phyloP scores from a whole-genome alignment of 768 basidiomycete species.

The Pulveroboletus sp. region DNA sequence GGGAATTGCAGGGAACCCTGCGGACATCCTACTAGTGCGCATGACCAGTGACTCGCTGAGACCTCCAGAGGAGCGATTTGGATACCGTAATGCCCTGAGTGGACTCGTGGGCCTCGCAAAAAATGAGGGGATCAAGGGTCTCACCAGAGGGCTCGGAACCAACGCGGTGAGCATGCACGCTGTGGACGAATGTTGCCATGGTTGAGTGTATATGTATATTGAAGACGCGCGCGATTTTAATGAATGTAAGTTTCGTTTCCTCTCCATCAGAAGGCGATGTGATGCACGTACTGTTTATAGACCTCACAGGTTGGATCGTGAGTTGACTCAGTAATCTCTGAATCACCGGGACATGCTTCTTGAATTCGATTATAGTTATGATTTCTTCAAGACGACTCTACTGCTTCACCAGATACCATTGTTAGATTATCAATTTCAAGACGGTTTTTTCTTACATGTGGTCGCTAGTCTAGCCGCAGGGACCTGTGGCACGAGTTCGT shows the following conservation, averaged over 20 bases:
- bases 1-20: slow-evolving; percentile 79
- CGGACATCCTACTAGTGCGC: slow-evolving; percentile 71
- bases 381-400: slow-evolving; percentile 65
- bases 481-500: slow-evolving; percentile 72
- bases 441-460: slow-evolving; percentile 64
- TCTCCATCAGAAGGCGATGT: not conserved
- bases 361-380: slow-evolving; percentile 49
- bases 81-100: slow-evolving; percentile 73
- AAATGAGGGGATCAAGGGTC: slow-evolving; percentile 66
- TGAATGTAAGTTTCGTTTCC: slow-evolving; percentile 64
- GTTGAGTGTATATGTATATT: slow-evolving; percentile 9
- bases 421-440: slow-evolving; percentile 56
- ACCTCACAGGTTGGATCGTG: slow-evolving; percentile 82
- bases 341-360: not conserved
- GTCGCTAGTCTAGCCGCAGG: slow-evolving; percentile 67
- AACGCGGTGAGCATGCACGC: slow-evolving; percentile 54
- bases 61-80: slow-evolving; percentile 67
- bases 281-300: slow-evolving; percentile 34
- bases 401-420: slow-evolving; percentile 51
- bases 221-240: slow-evolving; percentile 60
- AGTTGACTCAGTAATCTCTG: slow-evolving; percentile 29
- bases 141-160: slow-evolving; percentile 71
- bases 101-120: slow-evolving; percentile 64
- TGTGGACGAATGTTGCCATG: not conserved
- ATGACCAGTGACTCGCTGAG: slow-evolving; percentile 87